Conservation (phyloP, 352 stramenopile species). For the Phytophthora pini region DNA sequence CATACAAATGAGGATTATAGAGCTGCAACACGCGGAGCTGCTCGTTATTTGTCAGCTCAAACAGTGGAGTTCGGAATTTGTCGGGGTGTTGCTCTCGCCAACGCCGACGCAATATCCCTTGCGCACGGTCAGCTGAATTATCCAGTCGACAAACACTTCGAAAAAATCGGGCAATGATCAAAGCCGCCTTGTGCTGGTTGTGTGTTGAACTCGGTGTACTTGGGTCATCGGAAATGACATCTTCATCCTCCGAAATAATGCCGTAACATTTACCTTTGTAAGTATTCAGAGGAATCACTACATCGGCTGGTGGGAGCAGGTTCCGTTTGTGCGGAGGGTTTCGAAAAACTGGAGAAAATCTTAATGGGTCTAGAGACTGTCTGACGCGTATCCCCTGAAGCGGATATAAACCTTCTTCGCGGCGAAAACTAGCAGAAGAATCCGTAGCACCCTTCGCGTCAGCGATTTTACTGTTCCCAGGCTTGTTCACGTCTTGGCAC, state of each 20-base stretch:
- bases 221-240: not conserved
- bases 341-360: not conserved
- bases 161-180: constrained; percentile 73
- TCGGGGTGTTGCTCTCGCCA: constrained; percentile 37
- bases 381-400: constrained; percentile 7
- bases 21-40: constrained; percentile 65
- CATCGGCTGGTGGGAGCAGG: not conserved
- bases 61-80: constrained; percentile 27
- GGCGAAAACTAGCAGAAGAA: constrained; percentile 7
- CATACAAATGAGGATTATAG: constrained; percentile 70
- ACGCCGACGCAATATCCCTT: constrained; percentile 37
- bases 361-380: not conserved
- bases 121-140: constrained; percentile 33
- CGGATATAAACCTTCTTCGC: constrained; percentile 6
- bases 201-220: not conserved
- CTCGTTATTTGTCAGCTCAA: constrained; percentile 44
- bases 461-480: not conserved
- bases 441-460: not conserved
- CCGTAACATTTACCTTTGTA: not conserved
- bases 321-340: constrained; percentile 1
- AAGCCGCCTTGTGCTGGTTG: constrained; percentile 43
- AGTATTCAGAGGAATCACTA: constrained; percentile 1
- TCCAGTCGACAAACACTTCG: constrained; percentile 38
- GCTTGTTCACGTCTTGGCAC: not conserved
- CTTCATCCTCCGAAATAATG: not conserved